Conservation (phyloP, 768 basidiomycete species). For the Lanmaoa pseudosensibilis region DNA sequence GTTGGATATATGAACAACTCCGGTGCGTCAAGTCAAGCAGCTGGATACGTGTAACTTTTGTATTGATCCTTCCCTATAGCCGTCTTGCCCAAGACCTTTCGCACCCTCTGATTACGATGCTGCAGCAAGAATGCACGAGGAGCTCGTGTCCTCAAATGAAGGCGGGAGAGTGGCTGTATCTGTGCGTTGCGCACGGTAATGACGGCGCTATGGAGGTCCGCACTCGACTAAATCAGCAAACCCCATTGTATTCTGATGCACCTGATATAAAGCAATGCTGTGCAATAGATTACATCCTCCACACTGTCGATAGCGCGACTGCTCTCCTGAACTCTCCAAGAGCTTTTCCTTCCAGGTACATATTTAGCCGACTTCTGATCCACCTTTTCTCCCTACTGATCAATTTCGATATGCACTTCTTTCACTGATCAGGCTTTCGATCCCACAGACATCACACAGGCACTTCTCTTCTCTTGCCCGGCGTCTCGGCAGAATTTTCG, state of each 20-base stretch:
- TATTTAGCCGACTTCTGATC: conserved; percentile 16
- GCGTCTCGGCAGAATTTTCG: conserved; percentile 91
- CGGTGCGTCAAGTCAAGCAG: conserved; percentile 36
- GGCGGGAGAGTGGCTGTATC: conserved; percentile 96
- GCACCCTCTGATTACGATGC: conserved; percentile 78
- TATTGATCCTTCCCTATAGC: conserved; percentile 38
- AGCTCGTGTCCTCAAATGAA: conserved; percentile 95
- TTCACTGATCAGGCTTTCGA: conserved; percentile 58
- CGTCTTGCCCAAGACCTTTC: conserved; percentile 87
- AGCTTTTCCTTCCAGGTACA: conserved; percentile 88
- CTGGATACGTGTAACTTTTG: background rate
- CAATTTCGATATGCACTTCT: background rate
- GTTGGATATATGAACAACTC: conserved; percentile 79
- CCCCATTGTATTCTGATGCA: conserved; percentile 17
- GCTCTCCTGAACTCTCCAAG: conserved; percentile 87
- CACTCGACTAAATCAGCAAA: background rate
- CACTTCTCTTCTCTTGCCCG: conserved; percentile 90
- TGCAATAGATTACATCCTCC: conserved; percentile 94
- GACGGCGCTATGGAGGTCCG: conserved; percentile 83
- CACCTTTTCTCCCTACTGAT: conserved; percentile 24
- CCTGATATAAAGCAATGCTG: conserved; percentile 72
- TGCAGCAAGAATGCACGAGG: conserved; percentile 87
- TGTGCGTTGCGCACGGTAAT: conserved; percentile 93
- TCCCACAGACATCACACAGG: conserved; percentile 77
- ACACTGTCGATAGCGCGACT: conserved; percentile 91